These are phyloP conservation scores for Phaeotremella fagi DNA, from an alignment of 768 basidiomycete genomes.

Conservation along the genomic window DNA sequence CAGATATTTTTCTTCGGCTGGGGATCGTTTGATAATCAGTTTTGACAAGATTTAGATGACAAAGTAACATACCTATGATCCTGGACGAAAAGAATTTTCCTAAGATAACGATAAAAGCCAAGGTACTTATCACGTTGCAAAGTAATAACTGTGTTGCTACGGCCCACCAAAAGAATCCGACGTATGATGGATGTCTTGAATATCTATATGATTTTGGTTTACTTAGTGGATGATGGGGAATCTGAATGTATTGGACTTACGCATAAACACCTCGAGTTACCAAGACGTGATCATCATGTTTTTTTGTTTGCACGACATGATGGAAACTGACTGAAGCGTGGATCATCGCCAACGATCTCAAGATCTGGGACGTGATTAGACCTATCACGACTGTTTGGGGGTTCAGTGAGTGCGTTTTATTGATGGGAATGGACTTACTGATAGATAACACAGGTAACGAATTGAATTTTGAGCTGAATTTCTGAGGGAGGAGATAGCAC, in stretches of 20 bases:
- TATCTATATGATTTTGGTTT: slow-evolving; percentile 55
- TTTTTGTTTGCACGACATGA: slow-evolving; percentile 73
- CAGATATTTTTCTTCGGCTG: slow-evolving; percentile 79
- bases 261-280: slow-evolving; percentile 86
- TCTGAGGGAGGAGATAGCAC: slow-evolving; percentile 62
- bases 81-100: slow-evolving; percentile 83
- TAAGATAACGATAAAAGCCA: slow-evolving; percentile 62
- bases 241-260: slow-evolving; percentile 53
- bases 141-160: slow-evolving; percentile 86
- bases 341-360: slow-evolving; percentile 92
- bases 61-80: slow-evolving; percentile 61
- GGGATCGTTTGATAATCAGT: background rate
- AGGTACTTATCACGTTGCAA: slow-evolving; percentile 73
- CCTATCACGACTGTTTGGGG: slow-evolving; percentile 61
- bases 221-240: background rate
- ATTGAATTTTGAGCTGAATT: slow-evolving; percentile 47
- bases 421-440: slow-evolving; percentile 48
- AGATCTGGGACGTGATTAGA: slow-evolving; percentile 64
- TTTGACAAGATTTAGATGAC: background rate
- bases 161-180: slow-evolving; percentile 98
- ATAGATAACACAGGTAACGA: slow-evolving; percentile 23
- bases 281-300: slow-evolving; percentile 66
- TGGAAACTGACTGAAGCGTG: slow-evolving; percentile 91
- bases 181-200: slow-evolving; percentile 92
- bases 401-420: slow-evolving; percentile 53